A percentile compares a stretch with the other conserved stretches of the same genome.
These are phyloP conservation scores for Trichophaea hybrida DNA, from an alignment of 2,329 filamentous ascomycete genomes.

Conservation along the genomic window DNA sequence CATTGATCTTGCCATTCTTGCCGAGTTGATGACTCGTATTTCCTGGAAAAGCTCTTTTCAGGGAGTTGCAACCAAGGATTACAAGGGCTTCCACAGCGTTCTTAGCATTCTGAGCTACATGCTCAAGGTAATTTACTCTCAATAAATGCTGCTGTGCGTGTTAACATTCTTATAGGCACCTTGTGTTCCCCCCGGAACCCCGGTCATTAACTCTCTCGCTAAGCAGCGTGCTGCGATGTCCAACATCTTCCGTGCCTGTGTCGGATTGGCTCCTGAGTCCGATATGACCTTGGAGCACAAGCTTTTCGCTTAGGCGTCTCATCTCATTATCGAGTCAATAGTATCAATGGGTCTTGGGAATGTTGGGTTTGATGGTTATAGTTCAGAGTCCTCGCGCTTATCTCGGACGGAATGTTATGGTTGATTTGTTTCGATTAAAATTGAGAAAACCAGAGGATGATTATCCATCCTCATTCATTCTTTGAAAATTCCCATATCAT, in stretches of 20 bases:
- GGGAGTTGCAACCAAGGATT: conserved; percentile 47
- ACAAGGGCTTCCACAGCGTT: conserved; percentile 90
- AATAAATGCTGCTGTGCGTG: conserved; percentile 2
- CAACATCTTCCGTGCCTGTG: conserved; percentile 97
- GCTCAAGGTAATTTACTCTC: conserved; percentile 47
- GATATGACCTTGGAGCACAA: conserved; percentile 99
- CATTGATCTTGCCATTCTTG: conserved; percentile 83
- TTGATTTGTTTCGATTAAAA: too few species aligned
- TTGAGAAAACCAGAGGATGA: too few species aligned
- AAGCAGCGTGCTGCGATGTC: conserved; percentile 91
- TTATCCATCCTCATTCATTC: too few species aligned
- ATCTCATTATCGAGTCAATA: background rate
- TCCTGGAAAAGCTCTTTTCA: conserved; percentile 60
- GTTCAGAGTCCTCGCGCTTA: too few species aligned
- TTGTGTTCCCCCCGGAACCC: conserved; percentile 82
- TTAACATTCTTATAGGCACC: conserved; percentile 52
- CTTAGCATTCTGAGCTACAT: conserved; percentile 97
- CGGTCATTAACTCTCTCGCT: conserved; percentile 84
- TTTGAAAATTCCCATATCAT: too few species aligned
- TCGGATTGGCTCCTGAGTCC: conserved; percentile 90
- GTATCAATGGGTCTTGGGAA: background rate
- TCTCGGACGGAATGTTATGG: too few species aligned
- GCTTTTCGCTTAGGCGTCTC: conserved; percentile 44
- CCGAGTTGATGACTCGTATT: conserved; percentile 98
- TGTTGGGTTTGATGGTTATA: too few species aligned